Evolutionary conservation across 306 rosid species (phyloP).

Genomic region (Vachellia pachyceras): DNA sequence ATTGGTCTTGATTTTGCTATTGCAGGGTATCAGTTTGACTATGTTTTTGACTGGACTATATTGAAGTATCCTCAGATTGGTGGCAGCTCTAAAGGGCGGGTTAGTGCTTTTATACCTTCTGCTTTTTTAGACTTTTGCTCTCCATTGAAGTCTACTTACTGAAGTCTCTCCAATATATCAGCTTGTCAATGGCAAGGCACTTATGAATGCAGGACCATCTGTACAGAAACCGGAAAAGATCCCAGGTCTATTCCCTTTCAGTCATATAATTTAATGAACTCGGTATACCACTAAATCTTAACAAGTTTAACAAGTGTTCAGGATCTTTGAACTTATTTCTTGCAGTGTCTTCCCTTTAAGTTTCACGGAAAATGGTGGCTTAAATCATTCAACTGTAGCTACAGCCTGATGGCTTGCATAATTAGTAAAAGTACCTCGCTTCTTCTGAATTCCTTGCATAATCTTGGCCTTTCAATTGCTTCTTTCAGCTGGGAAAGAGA

Average conservation of each 20-base stretch:
- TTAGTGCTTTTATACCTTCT: slow-evolving; percentile 42
- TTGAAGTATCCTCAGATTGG: slow-evolving; percentile 79
- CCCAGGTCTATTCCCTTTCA: slow-evolving; percentile 65
- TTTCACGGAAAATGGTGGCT: slow-evolving; percentile 2
- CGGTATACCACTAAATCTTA: slow-evolving; percentile 25
- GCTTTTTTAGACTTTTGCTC: slow-evolving; percentile 18
- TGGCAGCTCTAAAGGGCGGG: slow-evolving; percentile 79
- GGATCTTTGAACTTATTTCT: slow-evolving; percentile 19
- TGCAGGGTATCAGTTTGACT: slow-evolving; percentile 89
- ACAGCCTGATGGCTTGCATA: background rate
- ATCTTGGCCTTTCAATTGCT: slow-evolving; percentile 42
- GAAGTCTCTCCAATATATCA: slow-evolving; percentile 44
- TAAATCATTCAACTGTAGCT: slow-evolving; percentile 9
- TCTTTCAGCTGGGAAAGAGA: slow-evolving; percentile 82
- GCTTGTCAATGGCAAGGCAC: slow-evolving; percentile 78
- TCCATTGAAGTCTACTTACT: slow-evolving; percentile 45
- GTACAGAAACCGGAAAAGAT: slow-evolving; percentile 73
- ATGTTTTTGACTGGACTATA: slow-evolving; percentile 90
- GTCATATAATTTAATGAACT: slow-evolving; percentile 35
- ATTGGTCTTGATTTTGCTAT: slow-evolving; percentile 39
- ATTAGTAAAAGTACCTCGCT: slow-evolving; percentile 33
- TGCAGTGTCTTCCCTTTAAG: slow-evolving; percentile 16
- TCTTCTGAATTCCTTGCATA: slow-evolving; percentile 33
- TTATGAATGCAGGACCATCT: slow-evolving; percentile 62
- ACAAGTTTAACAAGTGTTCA: slow-evolving; percentile 15